Evolutionary conservation across 768 basidiomycete species (phyloP).

Genomic region (Suillus subalutaceus): DNA sequence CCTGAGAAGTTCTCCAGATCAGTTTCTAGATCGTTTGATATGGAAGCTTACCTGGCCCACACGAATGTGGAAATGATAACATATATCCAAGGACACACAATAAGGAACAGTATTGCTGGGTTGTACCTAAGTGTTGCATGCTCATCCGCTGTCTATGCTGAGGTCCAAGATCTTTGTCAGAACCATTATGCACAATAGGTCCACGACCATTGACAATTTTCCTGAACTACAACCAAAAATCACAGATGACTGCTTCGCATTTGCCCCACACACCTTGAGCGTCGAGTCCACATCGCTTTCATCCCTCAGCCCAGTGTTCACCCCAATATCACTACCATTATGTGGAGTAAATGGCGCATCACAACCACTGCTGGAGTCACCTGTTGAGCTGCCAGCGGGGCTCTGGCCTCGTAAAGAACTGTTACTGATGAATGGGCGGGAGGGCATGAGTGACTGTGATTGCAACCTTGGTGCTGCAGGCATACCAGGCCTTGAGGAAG

Average conservation of each 20-base stretch:
- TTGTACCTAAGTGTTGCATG: too few species aligned
- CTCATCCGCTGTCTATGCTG: too few species aligned
- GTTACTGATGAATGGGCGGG: conserved; percentile 58
- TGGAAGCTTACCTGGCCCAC: too few species aligned
- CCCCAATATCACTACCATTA: conserved; percentile 69
- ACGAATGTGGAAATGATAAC: too few species aligned
- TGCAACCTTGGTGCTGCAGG: conserved; percentile 15
- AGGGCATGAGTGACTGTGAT: conserved; percentile 31
- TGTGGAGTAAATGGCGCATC: conserved; percentile 70
- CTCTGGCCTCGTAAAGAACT: conserved; percentile 53
- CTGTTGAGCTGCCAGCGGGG: conserved; percentile 78
- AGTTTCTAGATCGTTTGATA: too few species aligned
- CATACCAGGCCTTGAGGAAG: conserved; percentile 16
- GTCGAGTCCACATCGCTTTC: conserved; percentile 29
- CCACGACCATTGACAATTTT: too few species aligned
- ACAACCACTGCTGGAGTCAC: conserved; percentile 79
- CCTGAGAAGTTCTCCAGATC: too few species aligned
- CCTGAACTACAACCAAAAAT: conserved; percentile 63
- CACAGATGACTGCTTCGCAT: conserved; percentile 63
- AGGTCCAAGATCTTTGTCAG: too few species aligned
- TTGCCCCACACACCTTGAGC: conserved; percentile 31
- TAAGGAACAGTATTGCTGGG: too few species aligned
- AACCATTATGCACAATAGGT: too few species aligned
- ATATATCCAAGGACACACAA: too few species aligned
- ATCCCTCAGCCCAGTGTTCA: conserved; percentile 23